These are phyloP conservation scores for Botrytis galanthina DNA, from an alignment of 2,329 filamentous ascomycete genomes.

Conservation along the genomic window DNA sequence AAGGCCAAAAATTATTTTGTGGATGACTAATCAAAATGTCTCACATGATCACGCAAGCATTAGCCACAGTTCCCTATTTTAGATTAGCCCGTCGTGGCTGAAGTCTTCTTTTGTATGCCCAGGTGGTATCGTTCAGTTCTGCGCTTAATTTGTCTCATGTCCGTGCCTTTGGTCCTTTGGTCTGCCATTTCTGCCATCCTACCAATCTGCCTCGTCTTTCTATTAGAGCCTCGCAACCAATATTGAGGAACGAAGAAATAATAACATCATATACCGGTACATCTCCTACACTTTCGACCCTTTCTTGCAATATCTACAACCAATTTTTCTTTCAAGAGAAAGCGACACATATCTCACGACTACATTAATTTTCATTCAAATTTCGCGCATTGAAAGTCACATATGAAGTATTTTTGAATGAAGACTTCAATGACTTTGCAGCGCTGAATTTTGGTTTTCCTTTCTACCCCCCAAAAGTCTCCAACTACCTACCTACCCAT, in stretches of 20 bases:
- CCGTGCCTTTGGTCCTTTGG: constrained; percentile 3
- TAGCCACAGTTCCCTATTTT: neutral
- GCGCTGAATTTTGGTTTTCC: constrained; percentile 16
- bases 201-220: constrained; percentile 6
- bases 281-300: neutral
- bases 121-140: neutral
- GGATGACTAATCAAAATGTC: neutral
- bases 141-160: constrained; percentile 9
- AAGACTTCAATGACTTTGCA: constrained; percentile 15
- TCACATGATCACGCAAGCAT: neutral
- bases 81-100: neutral
- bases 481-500: constrained; percentile 1
- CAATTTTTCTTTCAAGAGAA: neutral
- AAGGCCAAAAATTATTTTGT: neutral
- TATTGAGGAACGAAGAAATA: constrained; percentile 10
- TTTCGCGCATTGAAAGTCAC: neutral
- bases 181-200: neutral
- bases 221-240: neutral
- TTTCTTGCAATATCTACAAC: neutral
- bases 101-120: neutral
- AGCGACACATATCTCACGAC: neutral
- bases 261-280: constrained; percentile 1
- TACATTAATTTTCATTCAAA: neutral
- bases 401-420: constrained; percentile 10
- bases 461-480: constrained; percentile 4